phyloP scores from a whole-genome alignment of 2,329 filamentous ascomycete genomes.

The Hymenotorrendiella dingleyae region DNA sequence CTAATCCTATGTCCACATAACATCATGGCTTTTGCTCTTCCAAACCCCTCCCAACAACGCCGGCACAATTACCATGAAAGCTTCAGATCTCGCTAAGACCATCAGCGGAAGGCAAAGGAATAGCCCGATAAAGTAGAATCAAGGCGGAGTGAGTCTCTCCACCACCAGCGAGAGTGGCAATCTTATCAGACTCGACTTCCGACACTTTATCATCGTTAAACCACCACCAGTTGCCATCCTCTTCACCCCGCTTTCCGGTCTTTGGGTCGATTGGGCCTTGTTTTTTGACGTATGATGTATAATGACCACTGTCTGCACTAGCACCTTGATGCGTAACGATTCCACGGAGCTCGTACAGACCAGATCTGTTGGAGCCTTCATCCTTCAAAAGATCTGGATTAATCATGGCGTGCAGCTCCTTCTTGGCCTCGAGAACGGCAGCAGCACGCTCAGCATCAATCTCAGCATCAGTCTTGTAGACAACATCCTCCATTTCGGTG shows the following conservation, averaged over 20 bases:
- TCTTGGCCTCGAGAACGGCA: conserved; percentile 73
- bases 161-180: conserved; percentile 82
- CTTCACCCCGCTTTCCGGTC: conserved; percentile 70
- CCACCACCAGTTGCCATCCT: conserved; percentile 99
- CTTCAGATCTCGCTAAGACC: conserved; percentile 28
- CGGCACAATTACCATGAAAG: no score
- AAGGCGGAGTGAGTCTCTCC: conserved; percentile 81
- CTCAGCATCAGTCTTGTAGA: conserved; percentile 88
- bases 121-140: conserved; percentile 72
- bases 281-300: conserved; percentile 98
- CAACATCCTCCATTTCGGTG: conserved; percentile 54
- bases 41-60: no score
- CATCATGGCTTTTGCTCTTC: no score
- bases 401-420: conserved; percentile 76
- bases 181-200: conserved; percentile 87
- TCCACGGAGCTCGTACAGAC: conserved; percentile 88
- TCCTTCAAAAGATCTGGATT: conserved; percentile 69
- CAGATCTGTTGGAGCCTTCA: conserved; percentile 83
- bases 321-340: conserved; percentile 96
- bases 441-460: conserved; percentile 79
- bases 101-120: conserved; percentile 58
- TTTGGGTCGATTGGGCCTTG: conserved; percentile 63
- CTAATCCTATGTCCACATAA: no score
- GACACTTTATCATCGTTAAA: conserved; percentile 98
- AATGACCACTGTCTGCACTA: conserved; percentile 95